phyloP scores from a whole-genome alignment of 2,329 filamentous ascomycete genomes.

The Talaromyces sp. region DNA sequence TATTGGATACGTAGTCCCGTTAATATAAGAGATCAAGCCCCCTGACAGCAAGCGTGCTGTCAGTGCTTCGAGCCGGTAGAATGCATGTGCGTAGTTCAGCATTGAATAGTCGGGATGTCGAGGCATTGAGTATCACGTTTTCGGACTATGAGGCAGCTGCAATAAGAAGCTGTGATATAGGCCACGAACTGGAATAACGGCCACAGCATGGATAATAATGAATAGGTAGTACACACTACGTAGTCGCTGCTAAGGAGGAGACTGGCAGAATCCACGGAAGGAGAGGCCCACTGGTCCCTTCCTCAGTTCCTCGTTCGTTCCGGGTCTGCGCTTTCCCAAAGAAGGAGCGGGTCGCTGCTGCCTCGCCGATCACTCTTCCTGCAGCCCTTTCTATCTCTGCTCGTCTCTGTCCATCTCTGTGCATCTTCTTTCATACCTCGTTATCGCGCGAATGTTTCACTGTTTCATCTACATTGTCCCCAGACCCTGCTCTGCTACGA shows the following conservation, averaged over 20 bases:
- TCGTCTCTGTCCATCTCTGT: background rate
- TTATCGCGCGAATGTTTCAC: background rate
- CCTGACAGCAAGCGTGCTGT: background rate
- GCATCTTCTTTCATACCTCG: background rate
- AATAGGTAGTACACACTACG: too few species aligned
- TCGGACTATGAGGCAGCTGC: background rate
- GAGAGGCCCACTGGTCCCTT: too few species aligned
- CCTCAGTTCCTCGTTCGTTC: too few species aligned
- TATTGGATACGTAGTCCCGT: background rate
- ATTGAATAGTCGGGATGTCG: background rate
- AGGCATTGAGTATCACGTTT: background rate
- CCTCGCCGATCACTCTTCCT: background rate
- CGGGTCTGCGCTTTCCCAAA: background rate
- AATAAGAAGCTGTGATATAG: background rate
- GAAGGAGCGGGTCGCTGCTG: background rate
- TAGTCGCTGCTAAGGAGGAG: too few species aligned
- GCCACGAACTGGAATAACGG: background rate
- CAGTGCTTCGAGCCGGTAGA: background rate
- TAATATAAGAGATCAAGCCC: background rate
- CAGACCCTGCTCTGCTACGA: background rate
- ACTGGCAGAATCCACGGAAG: too few species aligned
- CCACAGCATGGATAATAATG: background rate
- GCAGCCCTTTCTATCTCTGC: background rate
- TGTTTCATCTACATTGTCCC: background rate
- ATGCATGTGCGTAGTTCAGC: background rate